Percentiles rank a stretch among this genome's conserved stretches.
These are phyloP conservation scores for Kingdonia uniflora DNA, from an alignment of 164 flowering plant genomes.

Conservation along the genomic window DNA sequence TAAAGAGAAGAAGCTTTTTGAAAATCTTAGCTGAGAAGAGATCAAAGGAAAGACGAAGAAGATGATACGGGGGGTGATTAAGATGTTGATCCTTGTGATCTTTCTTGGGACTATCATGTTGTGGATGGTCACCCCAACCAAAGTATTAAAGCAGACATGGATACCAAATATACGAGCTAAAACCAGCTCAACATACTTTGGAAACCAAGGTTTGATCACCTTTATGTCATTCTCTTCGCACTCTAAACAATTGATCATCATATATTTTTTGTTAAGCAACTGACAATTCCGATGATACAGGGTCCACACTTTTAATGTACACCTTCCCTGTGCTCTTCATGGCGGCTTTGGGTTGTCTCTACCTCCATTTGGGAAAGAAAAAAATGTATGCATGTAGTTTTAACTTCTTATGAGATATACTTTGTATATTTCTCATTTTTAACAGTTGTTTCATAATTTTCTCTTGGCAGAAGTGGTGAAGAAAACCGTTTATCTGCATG, in stretches of 20 bases:
- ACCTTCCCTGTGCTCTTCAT: neutral
- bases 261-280: neutral
- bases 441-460: too few species aligned
- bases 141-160: constrained; percentile 30
- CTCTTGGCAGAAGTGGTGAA: neutral
- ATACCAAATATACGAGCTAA: constrained; percentile 18
- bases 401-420: too few species aligned
- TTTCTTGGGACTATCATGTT: constrained; percentile 24
- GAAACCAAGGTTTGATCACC: constrained; percentile 35
- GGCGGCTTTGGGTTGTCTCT: neutral
- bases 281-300: neutral
- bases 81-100: neutral
- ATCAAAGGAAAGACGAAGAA: neutral
- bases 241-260: neutral
- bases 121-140: constrained; percentile 56
- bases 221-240: neutral
- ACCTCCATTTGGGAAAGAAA: constrained; percentile 4
- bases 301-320: neutral
- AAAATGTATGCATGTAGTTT: too few species aligned
- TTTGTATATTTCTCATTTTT: too few species aligned
- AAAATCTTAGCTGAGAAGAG: too few species aligned
- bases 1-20: too few species aligned
- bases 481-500: neutral
- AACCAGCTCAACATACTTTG: constrained; percentile 41
- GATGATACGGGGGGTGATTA: constrained; percentile 5